Evolutionary conservation across 75 land plant genomes (phyloP).

Genomic region (Chamaecyparis obtusa): DNA sequence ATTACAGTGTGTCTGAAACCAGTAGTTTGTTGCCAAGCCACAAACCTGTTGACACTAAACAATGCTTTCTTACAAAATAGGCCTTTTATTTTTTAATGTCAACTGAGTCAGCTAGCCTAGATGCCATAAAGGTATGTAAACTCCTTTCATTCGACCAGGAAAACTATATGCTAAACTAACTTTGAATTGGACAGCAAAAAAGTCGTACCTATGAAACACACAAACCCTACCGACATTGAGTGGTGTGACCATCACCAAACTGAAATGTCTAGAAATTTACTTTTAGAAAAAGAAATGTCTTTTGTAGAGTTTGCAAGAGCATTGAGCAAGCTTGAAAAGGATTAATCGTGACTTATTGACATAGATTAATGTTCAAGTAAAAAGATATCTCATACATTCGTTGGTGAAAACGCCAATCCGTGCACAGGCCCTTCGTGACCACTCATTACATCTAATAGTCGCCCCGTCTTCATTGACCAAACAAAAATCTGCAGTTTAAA

Average conservation of each 20-base stretch:
- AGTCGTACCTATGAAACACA: neutral
- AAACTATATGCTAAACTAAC: neutral
- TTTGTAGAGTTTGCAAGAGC: neutral
- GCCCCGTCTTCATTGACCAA: constrained; percentile 99
- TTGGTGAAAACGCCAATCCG: constrained; percentile 87
- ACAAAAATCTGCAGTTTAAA: constrained; percentile 76
- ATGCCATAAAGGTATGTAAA: neutral
- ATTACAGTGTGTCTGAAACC: neutral
- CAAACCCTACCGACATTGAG: neutral
- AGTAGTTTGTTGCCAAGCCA: neutral
- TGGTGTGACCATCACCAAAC: neutral
- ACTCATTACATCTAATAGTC: constrained; percentile 85
- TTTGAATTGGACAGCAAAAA: neutral
- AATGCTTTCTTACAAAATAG: neutral
- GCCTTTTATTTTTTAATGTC: neutral
- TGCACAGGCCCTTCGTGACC: constrained; percentile 99
- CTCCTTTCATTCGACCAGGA: neutral
- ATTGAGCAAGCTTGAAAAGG: neutral
- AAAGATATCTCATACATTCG: constrained; percentile 53
- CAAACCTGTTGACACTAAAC: neutral
- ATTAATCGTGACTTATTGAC: neutral
- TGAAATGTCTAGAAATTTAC: neutral
- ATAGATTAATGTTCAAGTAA: neutral
- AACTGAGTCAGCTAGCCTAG: neutral
- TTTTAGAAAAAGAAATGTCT: neutral